Conservation (phyloP, 2,329 filamentous ascomycete genomes). For the Cucurbitaria berberidis region DNA sequence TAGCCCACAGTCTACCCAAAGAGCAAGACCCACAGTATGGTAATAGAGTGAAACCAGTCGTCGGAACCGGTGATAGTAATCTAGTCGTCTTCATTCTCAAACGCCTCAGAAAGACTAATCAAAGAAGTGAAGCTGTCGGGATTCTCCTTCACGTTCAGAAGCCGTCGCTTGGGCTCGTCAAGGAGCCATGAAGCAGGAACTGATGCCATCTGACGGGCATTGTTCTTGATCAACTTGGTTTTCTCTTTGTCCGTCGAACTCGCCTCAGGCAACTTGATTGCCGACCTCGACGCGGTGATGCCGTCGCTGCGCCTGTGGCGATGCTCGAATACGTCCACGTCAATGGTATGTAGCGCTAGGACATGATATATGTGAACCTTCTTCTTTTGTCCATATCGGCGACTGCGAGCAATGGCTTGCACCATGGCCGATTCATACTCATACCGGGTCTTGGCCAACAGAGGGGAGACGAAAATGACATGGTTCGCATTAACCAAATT, state of each 20-base stretch:
- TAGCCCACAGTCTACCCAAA: too few species aligned
- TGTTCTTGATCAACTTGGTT: constrained; percentile 27
- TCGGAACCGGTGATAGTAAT: not conserved
- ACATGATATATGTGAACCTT: constrained; percentile 70
- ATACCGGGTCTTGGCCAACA: constrained; percentile 58
- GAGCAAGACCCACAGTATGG: too few species aligned
- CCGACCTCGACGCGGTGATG: constrained; percentile 11
- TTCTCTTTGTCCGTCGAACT: constrained; percentile 18
- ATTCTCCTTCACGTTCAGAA: constrained; percentile 17
- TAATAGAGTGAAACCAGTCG: too few species aligned
- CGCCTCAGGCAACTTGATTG: constrained; percentile 8
- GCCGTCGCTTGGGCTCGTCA: constrained; percentile 13
- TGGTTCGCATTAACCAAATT: constrained; percentile 70
- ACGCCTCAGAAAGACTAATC: constrained; percentile 37
- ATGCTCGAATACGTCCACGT: constrained; percentile 56
- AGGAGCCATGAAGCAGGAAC: constrained; percentile 36
- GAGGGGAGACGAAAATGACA: constrained; percentile 66
- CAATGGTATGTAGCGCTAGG: constrained; percentile 75
- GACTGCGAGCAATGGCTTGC: constrained; percentile 67
- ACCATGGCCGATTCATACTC: constrained; percentile 65
- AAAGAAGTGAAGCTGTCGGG: constrained; percentile 31
- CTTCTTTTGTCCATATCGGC: constrained; percentile 64
- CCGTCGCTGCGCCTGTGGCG: constrained; percentile 45
- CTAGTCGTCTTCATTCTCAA: constrained; percentile 18
- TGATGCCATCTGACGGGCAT: constrained; percentile 24